Conservation (phyloP, 345 rosid species). For the Dovyalis caffra region DNA sequence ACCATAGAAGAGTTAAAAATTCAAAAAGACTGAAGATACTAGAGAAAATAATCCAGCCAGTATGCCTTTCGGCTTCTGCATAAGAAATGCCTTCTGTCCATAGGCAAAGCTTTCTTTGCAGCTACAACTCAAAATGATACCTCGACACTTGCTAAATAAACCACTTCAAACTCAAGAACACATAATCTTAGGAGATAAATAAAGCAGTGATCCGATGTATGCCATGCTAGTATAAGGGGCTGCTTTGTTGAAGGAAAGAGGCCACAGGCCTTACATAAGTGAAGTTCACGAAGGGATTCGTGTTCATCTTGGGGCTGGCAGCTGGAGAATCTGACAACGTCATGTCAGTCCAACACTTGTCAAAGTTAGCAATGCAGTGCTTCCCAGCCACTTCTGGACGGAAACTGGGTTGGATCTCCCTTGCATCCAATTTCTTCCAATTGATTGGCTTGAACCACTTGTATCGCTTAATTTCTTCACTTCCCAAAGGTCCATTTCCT, state of each 20-base stretch:
- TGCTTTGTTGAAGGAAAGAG: slow-evolving; percentile 42
- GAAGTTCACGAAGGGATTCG: slow-evolving; percentile 67
- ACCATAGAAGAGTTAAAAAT: background rate
- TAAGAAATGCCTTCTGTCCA: background rate
- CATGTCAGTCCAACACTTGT: slow-evolving; percentile 86
- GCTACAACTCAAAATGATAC: background rate
- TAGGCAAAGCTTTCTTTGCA: background rate
- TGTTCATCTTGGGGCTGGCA: slow-evolving; percentile 59
- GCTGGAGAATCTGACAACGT: slow-evolving; percentile 74
- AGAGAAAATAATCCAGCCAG: background rate
- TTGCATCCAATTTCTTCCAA: slow-evolving; percentile 83
- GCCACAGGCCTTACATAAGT: slow-evolving; percentile 68
- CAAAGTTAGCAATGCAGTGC: slow-evolving; percentile 86
- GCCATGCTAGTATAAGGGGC: slow-evolving; percentile 21
- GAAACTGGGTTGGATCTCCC: slow-evolving; percentile 82
- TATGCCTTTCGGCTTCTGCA: background rate
- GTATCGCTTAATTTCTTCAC: slow-evolving; percentile 69
- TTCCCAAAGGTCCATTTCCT: slow-evolving; percentile 67
- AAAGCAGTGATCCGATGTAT: background rate
- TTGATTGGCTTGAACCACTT: slow-evolving; percentile 84
- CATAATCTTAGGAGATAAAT: background rate
- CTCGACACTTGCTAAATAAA: background rate
- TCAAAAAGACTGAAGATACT: background rate
- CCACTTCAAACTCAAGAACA: background rate
- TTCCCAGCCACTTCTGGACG: slow-evolving; percentile 75